Conservation (phyloP, 108 stramenopile genomes). For the Skeletonema marinoi region DNA sequence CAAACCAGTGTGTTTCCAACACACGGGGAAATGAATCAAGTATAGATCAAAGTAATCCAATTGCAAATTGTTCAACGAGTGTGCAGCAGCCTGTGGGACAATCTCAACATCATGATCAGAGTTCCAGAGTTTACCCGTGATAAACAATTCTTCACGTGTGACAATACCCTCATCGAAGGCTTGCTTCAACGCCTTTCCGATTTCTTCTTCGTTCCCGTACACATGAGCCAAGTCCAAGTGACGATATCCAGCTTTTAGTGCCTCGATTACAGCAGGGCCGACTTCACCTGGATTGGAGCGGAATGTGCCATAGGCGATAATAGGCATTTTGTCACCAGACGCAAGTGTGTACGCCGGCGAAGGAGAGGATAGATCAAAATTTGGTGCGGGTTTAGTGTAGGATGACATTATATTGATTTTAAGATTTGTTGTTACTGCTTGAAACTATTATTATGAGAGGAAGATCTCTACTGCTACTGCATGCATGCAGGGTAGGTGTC, state of each 20-base stretch:
- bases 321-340: slow-evolving; percentile 27
- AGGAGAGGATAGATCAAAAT: not conserved
- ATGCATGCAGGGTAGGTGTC: no score
- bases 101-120: slow-evolving; percentile 57
- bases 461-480: no score
- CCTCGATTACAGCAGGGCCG: slow-evolving; percentile 37
- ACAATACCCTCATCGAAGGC: slow-evolving; percentile 59
- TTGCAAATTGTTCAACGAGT: slow-evolving; percentile 60
- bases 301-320: slow-evolving; percentile 46
- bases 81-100: slow-evolving; percentile 39
- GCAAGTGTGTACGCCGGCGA: not conserved
- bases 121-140: slow-evolving; percentile 79
- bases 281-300: slow-evolving; percentile 24
- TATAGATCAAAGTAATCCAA: slow-evolving; percentile 82
- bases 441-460: no score
- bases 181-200: slow-evolving; percentile 72
- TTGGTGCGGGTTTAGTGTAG: not conserved
- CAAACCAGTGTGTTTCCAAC: slow-evolving; percentile 24
- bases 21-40: slow-evolving; percentile 68
- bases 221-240: slow-evolving; percentile 74
- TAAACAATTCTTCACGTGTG: slow-evolving; percentile 76
- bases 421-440: no score
- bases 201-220: slow-evolving; percentile 82
- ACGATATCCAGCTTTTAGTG: slow-evolving; percentile 52
- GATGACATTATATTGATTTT: no score